Percentiles rank a stretch among this genome's conserved stretches.
Conservation (phyloP, 2,329 filamentous ascomycete genomes). For the Cladophialophora bantiana region DNA sequence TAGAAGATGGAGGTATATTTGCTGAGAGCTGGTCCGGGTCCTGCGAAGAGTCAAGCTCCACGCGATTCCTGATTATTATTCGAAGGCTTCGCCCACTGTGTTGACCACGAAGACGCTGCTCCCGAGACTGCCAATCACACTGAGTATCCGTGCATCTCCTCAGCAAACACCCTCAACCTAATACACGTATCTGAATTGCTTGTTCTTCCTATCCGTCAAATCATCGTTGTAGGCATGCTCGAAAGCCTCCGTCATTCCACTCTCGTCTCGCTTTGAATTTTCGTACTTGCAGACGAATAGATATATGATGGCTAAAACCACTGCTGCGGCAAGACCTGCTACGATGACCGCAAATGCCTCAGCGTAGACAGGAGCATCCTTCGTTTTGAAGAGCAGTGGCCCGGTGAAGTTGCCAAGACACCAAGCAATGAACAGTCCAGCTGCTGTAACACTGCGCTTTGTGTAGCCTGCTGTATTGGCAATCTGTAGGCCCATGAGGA, state of each 20-base stretch:
- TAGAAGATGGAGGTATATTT: background rate
- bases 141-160: background rate
- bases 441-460: constrained; percentile 37
- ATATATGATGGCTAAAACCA: constrained; percentile 42
- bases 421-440: constrained; percentile 37
- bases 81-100: background rate
- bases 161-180: background rate
- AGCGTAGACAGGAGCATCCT: constrained; percentile 43
- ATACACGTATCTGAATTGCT: constrained; percentile 3
- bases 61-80: too few relatives aligned
- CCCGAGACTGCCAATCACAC: background rate
- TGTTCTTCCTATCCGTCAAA: constrained; percentile 52
- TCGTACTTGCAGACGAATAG: constrained; percentile 38
- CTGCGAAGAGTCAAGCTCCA: too few relatives aligned
- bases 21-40: too few relatives aligned
- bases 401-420: constrained; percentile 46
- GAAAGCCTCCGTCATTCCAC: constrained; percentile 52
- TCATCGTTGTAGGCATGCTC: constrained; percentile 63
- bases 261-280: constrained; percentile 23
- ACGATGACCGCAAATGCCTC: constrained; percentile 45
- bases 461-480: constrained; percentile 43
- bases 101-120: background rate
- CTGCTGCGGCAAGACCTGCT: constrained; percentile 12
- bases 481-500: constrained; percentile 58
- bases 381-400: constrained; percentile 45